A percentile compares a stretch with the other conserved stretches of the same genome.
phyloP scores from a whole-genome alignment of 306 rosid species.

The Cucurbita ficifolia region DNA sequence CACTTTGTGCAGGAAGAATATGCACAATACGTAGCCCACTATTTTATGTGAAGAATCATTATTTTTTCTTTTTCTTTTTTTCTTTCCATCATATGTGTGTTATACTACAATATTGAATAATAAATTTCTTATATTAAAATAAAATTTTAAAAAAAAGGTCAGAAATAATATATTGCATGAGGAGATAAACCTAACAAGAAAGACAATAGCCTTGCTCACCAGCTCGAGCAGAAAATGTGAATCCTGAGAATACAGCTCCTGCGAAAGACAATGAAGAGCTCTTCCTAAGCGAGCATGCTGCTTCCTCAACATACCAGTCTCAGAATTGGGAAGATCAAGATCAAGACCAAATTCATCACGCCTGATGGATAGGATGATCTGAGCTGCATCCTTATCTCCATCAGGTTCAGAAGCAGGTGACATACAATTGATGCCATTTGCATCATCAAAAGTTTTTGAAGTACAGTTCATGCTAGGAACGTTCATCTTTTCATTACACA shows the following conservation, averaged over 20 bases:
- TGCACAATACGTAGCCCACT: not conserved
- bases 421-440: conserved; percentile 12
- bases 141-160: not conserved
- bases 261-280: conserved; percentile 97
- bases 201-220: conserved; percentile 34
- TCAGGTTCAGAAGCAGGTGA: conserved; percentile 13
- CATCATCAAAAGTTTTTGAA: conserved; percentile 18
- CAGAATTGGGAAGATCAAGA: conserved; percentile 43
- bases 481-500: conserved; percentile 10
- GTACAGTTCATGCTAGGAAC: conserved; percentile 11
- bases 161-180: not conserved
- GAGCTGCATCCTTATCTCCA: conserved; percentile 42
- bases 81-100: not conserved
- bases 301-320: conserved; percentile 64
- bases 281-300: conserved; percentile 98
- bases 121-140: not conserved
- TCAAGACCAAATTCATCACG: conserved; percentile 88
- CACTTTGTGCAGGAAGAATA: not conserved
- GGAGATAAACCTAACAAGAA: not conserved
- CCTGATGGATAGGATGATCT: conserved; percentile 69
- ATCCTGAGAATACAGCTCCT: conserved; percentile 92
- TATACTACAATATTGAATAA: not conserved
- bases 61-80: no score
- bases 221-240: conserved; percentile 94
- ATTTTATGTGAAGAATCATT: not conserved